These are phyloP conservation scores for Fusarium protoensiforme DNA, from an alignment of 2,329 filamentous ascomycete genomes.

Conservation along the genomic window DNA sequence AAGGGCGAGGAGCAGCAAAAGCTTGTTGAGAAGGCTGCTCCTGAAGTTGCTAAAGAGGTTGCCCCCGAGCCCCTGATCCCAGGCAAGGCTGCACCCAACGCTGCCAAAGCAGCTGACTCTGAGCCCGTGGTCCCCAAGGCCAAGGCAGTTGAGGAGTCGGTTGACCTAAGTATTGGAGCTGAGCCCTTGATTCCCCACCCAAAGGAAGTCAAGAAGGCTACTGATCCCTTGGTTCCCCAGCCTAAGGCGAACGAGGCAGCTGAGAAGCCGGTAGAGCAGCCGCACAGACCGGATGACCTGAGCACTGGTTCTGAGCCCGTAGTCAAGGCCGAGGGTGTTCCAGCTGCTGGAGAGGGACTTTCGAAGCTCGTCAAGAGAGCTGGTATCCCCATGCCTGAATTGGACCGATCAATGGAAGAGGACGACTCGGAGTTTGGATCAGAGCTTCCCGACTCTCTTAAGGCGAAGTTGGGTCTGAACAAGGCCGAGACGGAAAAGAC, in stretches of 20 bases:
- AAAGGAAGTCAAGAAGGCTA: neutral
- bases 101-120: neutral
- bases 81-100: slow-evolving; percentile 22
- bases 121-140: neutral
- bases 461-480: slow-evolving; percentile 43
- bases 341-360: slow-evolving; percentile 1
- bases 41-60: slow-evolving; percentile 10
- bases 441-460: slow-evolving; percentile 47
- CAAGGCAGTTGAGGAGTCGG: neutral
- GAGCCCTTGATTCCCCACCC: neutral
- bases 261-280: neutral
- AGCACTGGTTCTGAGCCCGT: slow-evolving; percentile 6
- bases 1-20: slow-evolving; percentile 51
- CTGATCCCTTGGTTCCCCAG: neutral
- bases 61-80: neutral
- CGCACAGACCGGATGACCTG: slow-evolving; percentile 3
- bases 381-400: slow-evolving; percentile 40
- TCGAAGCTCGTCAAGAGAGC: slow-evolving; percentile 29
- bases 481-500: neutral
- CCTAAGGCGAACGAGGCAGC: neutral
- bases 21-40: slow-evolving; percentile 38
- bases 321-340: slow-evolving; percentile 1
- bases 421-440: slow-evolving; percentile 42
- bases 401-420: slow-evolving; percentile 30
- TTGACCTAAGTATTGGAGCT: neutral